These are phyloP conservation scores for Mycothermus thermophilus DNA, from an alignment of 495 filamentous ascomycete species.

Conservation along the genomic window DNA sequence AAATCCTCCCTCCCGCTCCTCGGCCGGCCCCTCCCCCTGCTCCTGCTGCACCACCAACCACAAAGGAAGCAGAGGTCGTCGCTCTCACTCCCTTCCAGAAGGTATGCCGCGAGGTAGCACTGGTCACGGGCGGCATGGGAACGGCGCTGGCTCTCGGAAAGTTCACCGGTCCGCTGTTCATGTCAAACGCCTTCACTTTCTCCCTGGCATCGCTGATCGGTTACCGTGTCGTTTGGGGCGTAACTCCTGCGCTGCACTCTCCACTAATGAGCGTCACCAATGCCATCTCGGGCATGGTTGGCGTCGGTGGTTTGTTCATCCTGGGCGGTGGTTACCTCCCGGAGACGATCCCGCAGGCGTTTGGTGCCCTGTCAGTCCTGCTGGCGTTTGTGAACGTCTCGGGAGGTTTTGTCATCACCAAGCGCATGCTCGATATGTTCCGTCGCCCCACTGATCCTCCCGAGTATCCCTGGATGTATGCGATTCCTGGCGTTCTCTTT, in stretches of 20 bases:
- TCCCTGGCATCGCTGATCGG: constrained; percentile 65
- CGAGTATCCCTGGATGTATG: constrained; percentile 75
- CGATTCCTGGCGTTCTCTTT: constrained; percentile 57
- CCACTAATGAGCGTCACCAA: constrained; percentile 80
- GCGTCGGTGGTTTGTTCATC: constrained; percentile 68
- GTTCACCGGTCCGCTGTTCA: constrained; percentile 61
- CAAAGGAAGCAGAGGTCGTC: constrained; percentile 43
- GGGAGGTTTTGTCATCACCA: constrained; percentile 72
- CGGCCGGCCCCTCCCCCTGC: constrained; percentile 55
- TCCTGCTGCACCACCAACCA: constrained; percentile 35
- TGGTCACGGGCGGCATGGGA: constrained; percentile 60
- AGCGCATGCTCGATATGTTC: constrained; percentile 89
- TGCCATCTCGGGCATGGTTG: constrained; percentile 77
- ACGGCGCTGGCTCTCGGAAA: constrained; percentile 59
- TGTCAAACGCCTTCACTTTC: constrained; percentile 70
- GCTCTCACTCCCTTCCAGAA: constrained; percentile 68
- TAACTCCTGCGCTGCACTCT: constrained; percentile 60
- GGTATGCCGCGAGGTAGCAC: constrained; percentile 51
- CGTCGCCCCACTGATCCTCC: constrained; percentile 64
- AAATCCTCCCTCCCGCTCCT: constrained; percentile 58
- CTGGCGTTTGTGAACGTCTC: constrained; percentile 72
- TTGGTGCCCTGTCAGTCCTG: constrained; percentile 65
- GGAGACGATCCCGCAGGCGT: constrained; percentile 56
- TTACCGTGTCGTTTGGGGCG: constrained; percentile 71
- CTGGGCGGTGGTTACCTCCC: constrained; percentile 63